Evolutionary conservation across 768 basidiomycete species (phyloP).

Genomic region (Pleurotus eryngii): DNA sequence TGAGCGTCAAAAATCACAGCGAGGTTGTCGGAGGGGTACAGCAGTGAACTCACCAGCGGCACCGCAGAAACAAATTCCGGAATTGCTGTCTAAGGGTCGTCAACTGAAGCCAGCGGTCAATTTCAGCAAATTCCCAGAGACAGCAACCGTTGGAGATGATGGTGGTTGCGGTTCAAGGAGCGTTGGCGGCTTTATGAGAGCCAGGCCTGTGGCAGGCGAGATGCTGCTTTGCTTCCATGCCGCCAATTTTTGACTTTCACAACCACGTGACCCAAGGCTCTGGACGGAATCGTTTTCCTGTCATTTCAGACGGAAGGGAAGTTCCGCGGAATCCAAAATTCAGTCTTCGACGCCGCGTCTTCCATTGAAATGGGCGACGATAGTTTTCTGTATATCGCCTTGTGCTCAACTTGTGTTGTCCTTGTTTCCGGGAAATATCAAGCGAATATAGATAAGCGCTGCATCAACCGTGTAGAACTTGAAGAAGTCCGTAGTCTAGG

Average conservation of each 20-base stretch:
- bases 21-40: constrained; percentile 4
- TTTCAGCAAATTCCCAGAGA: not conserved
- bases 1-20: not conserved
- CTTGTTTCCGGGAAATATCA: too few relatives aligned
- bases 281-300: too few relatives aligned
- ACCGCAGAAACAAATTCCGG: constrained; percentile 1
- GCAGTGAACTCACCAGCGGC: not conserved
- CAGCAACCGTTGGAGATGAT: not conserved
- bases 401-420: too few relatives aligned
- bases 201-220: not conserved
- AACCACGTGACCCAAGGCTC: constrained; percentile 4
- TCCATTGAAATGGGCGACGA: too few relatives aligned
- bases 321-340: too few relatives aligned
- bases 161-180: not conserved
- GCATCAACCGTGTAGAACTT: too few relatives aligned
- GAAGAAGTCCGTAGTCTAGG: too few relatives aligned
- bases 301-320: too few relatives aligned
- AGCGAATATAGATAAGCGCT: too few relatives aligned
- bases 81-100: not conserved
- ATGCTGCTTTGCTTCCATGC: constrained; percentile 5
- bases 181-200: constrained; percentile 8
- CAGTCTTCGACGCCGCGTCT: too few relatives aligned
- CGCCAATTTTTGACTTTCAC: not conserved
- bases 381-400: too few relatives aligned
- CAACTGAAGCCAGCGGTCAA: not conserved